Evolutionary conservation across 2,329 filamentous ascomycete genomes (phyloP).

Genomic region (Chrysosporium queenslandicum): DNA sequence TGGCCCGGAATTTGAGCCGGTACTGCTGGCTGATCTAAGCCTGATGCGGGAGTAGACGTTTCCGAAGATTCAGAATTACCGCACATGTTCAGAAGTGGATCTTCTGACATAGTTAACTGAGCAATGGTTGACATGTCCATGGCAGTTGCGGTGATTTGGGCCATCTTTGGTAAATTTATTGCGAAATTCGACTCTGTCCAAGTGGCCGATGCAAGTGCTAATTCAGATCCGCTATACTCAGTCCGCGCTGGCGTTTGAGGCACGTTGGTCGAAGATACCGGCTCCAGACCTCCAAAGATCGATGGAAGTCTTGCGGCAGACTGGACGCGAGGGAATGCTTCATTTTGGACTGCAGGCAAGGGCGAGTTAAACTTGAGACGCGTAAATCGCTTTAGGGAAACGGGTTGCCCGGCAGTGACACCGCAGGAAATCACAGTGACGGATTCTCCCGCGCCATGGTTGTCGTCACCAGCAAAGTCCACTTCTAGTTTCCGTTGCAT

Average conservation of each 20-base stretch:
- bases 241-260: neutral
- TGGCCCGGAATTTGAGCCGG: slow-evolving; percentile 67
- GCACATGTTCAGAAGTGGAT: slow-evolving; percentile 57
- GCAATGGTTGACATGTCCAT: slow-evolving; percentile 68
- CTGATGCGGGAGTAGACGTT: slow-evolving; percentile 45
- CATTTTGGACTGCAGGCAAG: slow-evolving; percentile 15
- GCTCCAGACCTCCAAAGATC: slow-evolving; percentile 42
- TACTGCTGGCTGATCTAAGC: slow-evolving; percentile 35
- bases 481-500: slow-evolving; percentile 79
- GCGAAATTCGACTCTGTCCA: slow-evolving; percentile 56
- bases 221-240: neutral
- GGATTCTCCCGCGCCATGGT: slow-evolving; percentile 63
- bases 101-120: slow-evolving; percentile 62
- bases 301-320: slow-evolving; percentile 29
- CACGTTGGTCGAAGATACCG: neutral
- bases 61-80: slow-evolving; percentile 47
- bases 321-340: slow-evolving; percentile 18
- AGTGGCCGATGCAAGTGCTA: slow-evolving; percentile 30
- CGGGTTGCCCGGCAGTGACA: slow-evolving; percentile 47
- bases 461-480: slow-evolving; percentile 77
- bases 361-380: slow-evolving; percentile 39
- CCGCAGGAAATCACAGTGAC: slow-evolving; percentile 67
- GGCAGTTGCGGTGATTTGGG: slow-evolving; percentile 58
- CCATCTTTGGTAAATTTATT: slow-evolving; percentile 50
- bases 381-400: slow-evolving; percentile 49